phyloP scores from a whole-genome alignment of 371 early-diverging fungal species.

The Cokeromyces recurvatus region DNA sequence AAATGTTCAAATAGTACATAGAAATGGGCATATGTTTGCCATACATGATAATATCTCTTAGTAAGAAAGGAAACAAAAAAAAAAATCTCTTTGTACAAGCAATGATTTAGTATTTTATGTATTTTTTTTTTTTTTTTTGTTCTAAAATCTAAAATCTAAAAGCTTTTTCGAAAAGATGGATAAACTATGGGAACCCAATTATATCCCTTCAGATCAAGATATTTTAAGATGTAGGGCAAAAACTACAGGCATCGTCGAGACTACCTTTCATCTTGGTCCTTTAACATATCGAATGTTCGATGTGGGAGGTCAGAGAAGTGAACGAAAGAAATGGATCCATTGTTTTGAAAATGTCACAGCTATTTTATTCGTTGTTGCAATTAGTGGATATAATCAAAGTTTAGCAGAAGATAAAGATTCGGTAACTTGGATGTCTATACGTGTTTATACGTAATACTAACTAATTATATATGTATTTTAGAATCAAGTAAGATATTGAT shows the following conservation, averaged over 20 bases:
- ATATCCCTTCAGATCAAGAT: conserved; percentile 87
- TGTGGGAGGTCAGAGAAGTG: conserved; percentile 91
- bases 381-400: conserved; percentile 92
- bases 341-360: conserved; percentile 94
- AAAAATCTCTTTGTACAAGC: too few relatives aligned
- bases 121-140: too few relatives aligned
- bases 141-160: too few relatives aligned
- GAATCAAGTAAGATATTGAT: not conserved
- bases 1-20: conserved; percentile 70
- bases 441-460: too few relatives aligned
- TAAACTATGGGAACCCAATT: conserved; percentile 66
- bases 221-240: conserved; percentile 80
- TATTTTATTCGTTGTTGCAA: conserved; percentile 88
- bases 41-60: conserved; percentile 75
- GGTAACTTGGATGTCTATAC: conserved; percentile 53
- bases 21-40: conserved; percentile 64
- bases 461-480: not conserved
- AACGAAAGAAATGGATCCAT: conserved; percentile 93
- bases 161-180: conserved; percentile 85
- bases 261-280: conserved; percentile 75
- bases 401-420: conserved; percentile 89
- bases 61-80: conserved; percentile 58
- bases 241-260: conserved; percentile 86
- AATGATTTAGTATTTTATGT: too few relatives aligned
- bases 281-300: conserved; percentile 87